Evolutionary conservation across 257 asterid genomes (phyloP).

Genomic region (Agastache rugosa): DNA sequence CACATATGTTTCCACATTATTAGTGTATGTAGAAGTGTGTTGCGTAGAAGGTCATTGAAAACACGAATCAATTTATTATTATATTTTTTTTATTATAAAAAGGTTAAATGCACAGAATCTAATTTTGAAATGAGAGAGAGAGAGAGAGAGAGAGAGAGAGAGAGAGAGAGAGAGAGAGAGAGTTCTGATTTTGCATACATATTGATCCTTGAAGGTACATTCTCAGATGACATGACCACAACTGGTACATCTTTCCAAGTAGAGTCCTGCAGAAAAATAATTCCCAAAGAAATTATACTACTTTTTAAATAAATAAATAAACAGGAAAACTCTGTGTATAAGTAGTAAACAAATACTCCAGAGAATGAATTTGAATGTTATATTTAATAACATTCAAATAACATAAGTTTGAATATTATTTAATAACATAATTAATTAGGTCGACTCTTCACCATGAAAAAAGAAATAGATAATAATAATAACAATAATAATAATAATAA

Average conservation of each 20-base stretch:
- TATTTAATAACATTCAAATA: too few relatives aligned
- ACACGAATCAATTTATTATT: neutral
- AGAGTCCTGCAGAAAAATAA: slow-evolving; percentile 47
- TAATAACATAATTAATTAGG: neutral
- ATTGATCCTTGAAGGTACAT: slow-evolving; percentile 63
- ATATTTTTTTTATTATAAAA: neutral
- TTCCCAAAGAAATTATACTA: neutral
- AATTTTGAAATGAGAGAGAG: neutral
- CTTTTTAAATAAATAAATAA: neutral
- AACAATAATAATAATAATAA: too few relatives aligned
- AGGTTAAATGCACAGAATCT: neutral
- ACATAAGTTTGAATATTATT: too few relatives aligned
- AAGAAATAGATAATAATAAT: neutral
- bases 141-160: neutral
- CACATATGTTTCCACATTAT: neutral
- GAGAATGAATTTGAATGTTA: too few relatives aligned
- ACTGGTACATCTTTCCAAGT: slow-evolving; percentile 67
- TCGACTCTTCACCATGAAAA: neutral
- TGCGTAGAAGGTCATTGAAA: neutral
- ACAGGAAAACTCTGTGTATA: neutral
- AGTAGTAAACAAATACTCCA: too few relatives aligned
- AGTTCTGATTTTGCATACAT: slow-evolving; percentile 41
- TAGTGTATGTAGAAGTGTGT: neutral
- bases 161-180: neutral
- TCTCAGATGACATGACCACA: slow-evolving; percentile 68